Evolutionary conservation across 176 grass and related monocot genomes (phyloP), one percentile per base, ranked within the genome.

Genomic region (Olyra latifolia): DNA sequence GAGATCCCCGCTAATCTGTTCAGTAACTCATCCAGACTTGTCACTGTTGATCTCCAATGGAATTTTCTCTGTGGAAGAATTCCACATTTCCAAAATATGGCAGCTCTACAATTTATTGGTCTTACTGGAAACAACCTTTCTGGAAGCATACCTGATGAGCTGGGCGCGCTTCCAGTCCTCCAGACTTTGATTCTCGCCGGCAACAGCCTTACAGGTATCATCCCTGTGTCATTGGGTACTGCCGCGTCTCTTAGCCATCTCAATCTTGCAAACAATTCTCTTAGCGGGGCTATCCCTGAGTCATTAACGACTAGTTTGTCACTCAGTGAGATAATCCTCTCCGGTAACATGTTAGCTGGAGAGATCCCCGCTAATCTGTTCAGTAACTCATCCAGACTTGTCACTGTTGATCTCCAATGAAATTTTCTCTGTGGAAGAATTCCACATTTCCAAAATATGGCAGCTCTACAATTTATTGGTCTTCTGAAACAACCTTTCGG

Each of bases 261-360:
- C 10, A 7, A 70, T 27, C 64, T 84, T 76, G 10, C 64, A 69
- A 69, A 22, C 20, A 84, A 77, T 38, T 19, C 7, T 8, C 71
- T 83, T 46, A 66, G 38, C 11, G 81, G 81, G 17, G 49, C 11
- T 45, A 76, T 83, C 62, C 83, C 83, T 30, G 44, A 53, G 22
- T 72, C 65, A 11, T 64, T 85, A n/a, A 1, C 30, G 8, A 71
- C 22, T 54, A 52, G 56, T 63, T 42, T 6, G 2, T 72, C 17
- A 28, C 57, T 85, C 17, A 17, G 46, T 4, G 67, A 45, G 16
- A 39, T 85, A 23, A 45, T 54, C 8, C 62, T 87, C 71, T 81
- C 71, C 3, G 23, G 30, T 16, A 87, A 87, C 46, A 11, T 39
- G 6, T 27, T 87, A 44, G 8, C 32, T 27, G 79, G 79, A 47